These are phyloP conservation scores for Xylaria digitata DNA, from an alignment of 2,329 filamentous ascomycete genomes.

Conservation along the genomic window DNA sequence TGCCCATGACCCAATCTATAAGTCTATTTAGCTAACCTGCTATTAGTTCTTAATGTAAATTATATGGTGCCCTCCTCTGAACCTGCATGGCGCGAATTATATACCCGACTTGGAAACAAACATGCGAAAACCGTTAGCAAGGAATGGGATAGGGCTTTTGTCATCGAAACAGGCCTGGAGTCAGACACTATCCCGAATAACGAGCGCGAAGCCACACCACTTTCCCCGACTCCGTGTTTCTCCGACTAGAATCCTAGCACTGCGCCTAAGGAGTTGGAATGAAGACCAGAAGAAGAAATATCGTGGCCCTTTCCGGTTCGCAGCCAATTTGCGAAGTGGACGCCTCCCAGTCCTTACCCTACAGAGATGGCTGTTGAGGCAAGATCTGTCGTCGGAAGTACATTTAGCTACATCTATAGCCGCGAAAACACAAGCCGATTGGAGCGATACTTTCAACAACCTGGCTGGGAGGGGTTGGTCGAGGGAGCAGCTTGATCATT, in stretches of 20 bases:
- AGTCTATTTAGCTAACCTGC: background rate
- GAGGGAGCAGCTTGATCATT: constrained; percentile 52
- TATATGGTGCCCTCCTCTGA: background rate
- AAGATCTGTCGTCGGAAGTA: constrained; percentile 42
- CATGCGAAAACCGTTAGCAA: constrained; percentile 26
- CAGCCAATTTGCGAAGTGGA: constrained; percentile 40
- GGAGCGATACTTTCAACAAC: constrained; percentile 49
- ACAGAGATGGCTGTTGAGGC: constrained; percentile 42
- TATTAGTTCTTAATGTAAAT: constrained; percentile 10
- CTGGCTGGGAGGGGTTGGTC: constrained; percentile 51
- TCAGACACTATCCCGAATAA: constrained; percentile 43
- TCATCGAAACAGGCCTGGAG: constrained; percentile 30
- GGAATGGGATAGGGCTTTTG: constrained; percentile 11
- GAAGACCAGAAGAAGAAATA: constrained; percentile 39
- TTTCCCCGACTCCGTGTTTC: constrained; percentile 38
- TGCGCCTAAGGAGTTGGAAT: constrained; percentile 42
- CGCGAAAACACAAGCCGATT: constrained; percentile 43
- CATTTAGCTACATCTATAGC: constrained; percentile 30
- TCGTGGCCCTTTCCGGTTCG: constrained; percentile 29
- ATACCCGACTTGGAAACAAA: constrained; percentile 5
- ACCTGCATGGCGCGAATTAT: background rate
- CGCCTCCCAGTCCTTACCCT: constrained; percentile 48
- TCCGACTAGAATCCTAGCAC: constrained; percentile 44
- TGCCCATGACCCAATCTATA: background rate
- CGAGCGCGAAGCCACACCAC: constrained; percentile 36